A percentile compares a stretch with the other conserved stretches of the same genome.
Conservation (phyloP, 1,284 basidiomycete species). For the Microbotryum scabiosae region DNA sequence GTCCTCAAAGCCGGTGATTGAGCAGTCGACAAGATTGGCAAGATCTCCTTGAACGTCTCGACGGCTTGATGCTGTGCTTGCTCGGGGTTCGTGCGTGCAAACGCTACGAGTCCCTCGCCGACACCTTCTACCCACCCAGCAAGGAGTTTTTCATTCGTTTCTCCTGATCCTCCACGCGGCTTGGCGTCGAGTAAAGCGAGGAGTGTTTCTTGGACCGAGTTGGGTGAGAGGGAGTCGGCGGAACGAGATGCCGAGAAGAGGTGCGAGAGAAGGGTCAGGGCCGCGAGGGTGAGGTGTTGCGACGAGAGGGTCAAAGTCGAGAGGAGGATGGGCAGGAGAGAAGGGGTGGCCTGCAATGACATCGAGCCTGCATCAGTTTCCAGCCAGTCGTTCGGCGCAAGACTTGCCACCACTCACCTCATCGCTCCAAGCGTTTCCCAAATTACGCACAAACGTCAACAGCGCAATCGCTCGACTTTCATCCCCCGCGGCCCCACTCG, state of each 20-base stretch:
- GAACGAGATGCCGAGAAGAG: slow-evolving; percentile 28
- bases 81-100: slow-evolving; percentile 35
- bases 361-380: neutral
- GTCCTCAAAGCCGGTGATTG: slow-evolving; percentile 46
- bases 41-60: slow-evolving; percentile 16
- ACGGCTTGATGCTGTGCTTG: slow-evolving; percentile 9
- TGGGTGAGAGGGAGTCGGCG: slow-evolving; percentile 14
- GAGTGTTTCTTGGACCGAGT: slow-evolving; percentile 41
- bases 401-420: slow-evolving; percentile 43
- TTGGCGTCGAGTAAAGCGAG: slow-evolving; percentile 64
- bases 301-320: slow-evolving; percentile 39
- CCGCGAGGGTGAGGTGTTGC: slow-evolving; percentile 27
- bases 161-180: slow-evolving; percentile 51
- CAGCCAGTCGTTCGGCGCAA: neutral
- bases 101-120: slow-evolving; percentile 59
- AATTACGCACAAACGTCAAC: slow-evolving; percentile 58
- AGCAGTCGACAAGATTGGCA: slow-evolving; percentile 18
- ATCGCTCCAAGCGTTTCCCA: slow-evolving; percentile 55
- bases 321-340: slow-evolving; percentile 61
- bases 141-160: slow-evolving; percentile 43
- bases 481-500: slow-evolving; percentile 41
- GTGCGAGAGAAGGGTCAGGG: slow-evolving; percentile 31
- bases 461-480: slow-evolving; percentile 72
- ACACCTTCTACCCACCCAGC: slow-evolving; percentile 67
- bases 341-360: slow-evolving; percentile 54